phyloP scores from a whole-genome alignment of 495 filamentous ascomycete species.

The Penicillium lividum region DNA sequence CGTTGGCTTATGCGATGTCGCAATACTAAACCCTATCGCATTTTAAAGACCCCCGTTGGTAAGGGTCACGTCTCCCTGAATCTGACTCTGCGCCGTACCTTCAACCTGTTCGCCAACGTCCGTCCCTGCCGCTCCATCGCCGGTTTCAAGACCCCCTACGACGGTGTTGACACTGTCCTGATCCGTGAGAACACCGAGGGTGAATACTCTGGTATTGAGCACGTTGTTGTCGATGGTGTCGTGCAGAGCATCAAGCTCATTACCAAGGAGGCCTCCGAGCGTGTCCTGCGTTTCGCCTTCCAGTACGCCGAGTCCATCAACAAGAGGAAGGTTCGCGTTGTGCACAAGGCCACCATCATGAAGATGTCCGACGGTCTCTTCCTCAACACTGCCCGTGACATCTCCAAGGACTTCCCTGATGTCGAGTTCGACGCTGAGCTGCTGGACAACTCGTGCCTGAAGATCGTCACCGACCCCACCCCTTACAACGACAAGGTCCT shows the following conservation, averaged over 20 bases:
- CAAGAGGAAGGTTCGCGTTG: conserved; percentile 91
- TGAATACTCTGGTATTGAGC: conserved; percentile 99
- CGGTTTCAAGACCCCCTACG: conserved; percentile 98
- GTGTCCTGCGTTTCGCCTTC: conserved; percentile 94
- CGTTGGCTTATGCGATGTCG: neutral
- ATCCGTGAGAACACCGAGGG: conserved; percentile 99
- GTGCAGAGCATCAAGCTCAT: conserved; percentile 99
- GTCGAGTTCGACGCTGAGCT: conserved; percentile 96
- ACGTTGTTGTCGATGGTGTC: conserved; percentile 96
- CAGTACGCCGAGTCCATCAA: conserved; percentile 91
- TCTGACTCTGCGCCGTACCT: conserved; percentile 94
- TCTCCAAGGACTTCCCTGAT: conserved; percentile 91
- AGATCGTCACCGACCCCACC: conserved; percentile 90
- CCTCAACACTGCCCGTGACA: conserved; percentile 76
- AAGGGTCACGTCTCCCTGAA: conserved; percentile 99
- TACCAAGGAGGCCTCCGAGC: conserved; percentile 87
- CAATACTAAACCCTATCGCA: conserved; percentile 24
- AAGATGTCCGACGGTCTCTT: conserved; percentile 99
- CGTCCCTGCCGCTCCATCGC: conserved; percentile 95
- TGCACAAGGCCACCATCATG: conserved; percentile 99
- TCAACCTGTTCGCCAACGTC: conserved; percentile 99
- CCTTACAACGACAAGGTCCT: conserved; percentile 99
- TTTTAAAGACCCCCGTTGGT: conserved; percentile 81
- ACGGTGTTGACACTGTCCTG: conserved; percentile 93
- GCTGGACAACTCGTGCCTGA: conserved; percentile 97